A percentile compares a stretch with the other conserved stretches of the same genome.
These are phyloP conservation scores for Dimargaris xerosporica DNA, from an alignment of 192 early-diverging fungal genomes.

Conservation along the genomic window DNA sequence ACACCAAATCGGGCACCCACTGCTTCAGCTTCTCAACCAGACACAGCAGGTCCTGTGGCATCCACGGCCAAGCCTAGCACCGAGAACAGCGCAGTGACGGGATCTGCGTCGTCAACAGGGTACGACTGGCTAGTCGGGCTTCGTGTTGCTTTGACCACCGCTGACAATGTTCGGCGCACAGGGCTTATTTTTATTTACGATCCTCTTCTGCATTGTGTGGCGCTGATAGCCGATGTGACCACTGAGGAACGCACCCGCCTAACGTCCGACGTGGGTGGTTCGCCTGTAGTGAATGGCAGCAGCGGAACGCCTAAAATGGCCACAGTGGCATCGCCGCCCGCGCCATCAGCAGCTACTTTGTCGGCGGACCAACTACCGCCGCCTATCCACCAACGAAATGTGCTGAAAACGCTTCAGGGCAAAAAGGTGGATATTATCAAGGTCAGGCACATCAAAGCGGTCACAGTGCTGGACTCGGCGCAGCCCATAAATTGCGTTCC, in stretches of 20 bases:
- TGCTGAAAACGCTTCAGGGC: neutral
- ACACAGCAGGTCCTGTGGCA: neutral
- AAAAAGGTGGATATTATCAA: neutral
- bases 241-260: neutral
- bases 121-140: neutral
- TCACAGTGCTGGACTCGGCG: neutral
- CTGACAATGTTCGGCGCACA: neutral
- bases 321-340: neutral
- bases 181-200: neutral
- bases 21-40: neutral
- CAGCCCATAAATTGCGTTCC: neutral
- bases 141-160: neutral
- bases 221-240: neutral
- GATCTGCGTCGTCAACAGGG: neutral
- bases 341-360: neutral
- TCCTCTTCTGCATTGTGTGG: neutral
- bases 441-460: slow-evolving; percentile 1
- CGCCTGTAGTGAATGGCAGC: too few species aligned
- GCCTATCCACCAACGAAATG: neutral
- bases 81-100: neutral
- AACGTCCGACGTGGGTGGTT: neutral
- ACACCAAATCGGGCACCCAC: neutral
- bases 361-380: neutral
- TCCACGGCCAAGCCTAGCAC: neutral
- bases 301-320: too few species aligned